Percentiles rank a stretch among this genome's conserved stretches.
These are phyloP conservation scores for Periconia digitata DNA, from an alignment of 2,329 filamentous ascomycete genomes.

Conservation along the genomic window DNA sequence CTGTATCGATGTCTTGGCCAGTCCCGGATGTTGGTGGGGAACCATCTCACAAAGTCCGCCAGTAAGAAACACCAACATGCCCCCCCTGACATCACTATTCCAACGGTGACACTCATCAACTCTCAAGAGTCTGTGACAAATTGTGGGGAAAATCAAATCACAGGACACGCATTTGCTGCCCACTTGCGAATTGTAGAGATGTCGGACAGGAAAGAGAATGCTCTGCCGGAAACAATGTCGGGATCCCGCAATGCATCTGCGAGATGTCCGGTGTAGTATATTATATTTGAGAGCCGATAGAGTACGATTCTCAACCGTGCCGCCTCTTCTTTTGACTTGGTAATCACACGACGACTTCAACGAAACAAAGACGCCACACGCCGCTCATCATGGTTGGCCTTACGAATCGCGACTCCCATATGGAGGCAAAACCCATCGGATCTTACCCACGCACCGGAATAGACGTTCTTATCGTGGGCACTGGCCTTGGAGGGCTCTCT, in stretches of 20 bases:
- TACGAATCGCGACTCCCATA: slow-evolving; percentile 50
- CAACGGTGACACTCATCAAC: not conserved
- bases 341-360: slow-evolving; percentile 3
- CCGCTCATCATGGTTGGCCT: slow-evolving; percentile 41
- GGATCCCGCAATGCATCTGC: slow-evolving; percentile 19
- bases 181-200: not conserved
- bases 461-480: slow-evolving; percentile 45
- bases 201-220: not conserved
- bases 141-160: not conserved
- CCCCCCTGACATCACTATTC: slow-evolving; percentile 4
- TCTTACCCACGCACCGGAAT: slow-evolving; percentile 50
- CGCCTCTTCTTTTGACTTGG: slow-evolving; percentile 35
- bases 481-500: slow-evolving; percentile 42
- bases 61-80: not conserved
- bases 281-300: slow-evolving; percentile 3
- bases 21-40: slow-evolving; percentile 30
- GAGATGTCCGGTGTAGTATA: slow-evolving; percentile 19
- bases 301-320: too few species aligned
- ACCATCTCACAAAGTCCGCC: slow-evolving; percentile 22
- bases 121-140: not conserved
- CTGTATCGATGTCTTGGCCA: not conserved
- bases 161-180: not conserved
- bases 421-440: slow-evolving; percentile 53
- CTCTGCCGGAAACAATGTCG: slow-evolving; percentile 12
- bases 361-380: too few species aligned